Evolutionary conservation across 495 filamentous ascomycete species (phyloP), one percentile per base, ranked within the genome.

Genomic region (Neurospora sp.): DNA sequence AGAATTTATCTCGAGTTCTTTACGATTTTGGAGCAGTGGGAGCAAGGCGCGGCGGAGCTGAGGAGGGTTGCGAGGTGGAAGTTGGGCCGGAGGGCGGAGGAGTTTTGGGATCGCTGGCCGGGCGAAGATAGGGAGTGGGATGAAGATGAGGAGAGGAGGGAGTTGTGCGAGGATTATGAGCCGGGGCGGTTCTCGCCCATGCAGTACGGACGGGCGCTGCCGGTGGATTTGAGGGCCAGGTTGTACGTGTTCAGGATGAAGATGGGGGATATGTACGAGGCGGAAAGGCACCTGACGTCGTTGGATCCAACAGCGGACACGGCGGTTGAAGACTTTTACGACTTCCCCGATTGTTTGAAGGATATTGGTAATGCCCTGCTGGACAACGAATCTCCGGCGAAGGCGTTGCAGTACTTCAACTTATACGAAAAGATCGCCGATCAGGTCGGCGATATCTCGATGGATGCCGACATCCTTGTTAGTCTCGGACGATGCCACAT

Each of bases 71-170:
- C 91, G 37, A 86, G 96, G 69, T 97, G 94, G 94, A 83, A 97
- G 37, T 83, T 96, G 39, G 92, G 93, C 27, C 90, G 96, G 37
- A 83, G 85, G 40, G 83, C 86, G 18, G 96, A 98, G 77, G 78
- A 72, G 14, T 93, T 89, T 77, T 99, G 96, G 96, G 92, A 97
- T 71, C 78, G 86, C n/a, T 86, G 89, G 75, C 79, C 86, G 9
- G 85, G 88, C 8, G 94, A 98, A 78, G 96, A 99, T 81, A 88
- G 94, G 72, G 96, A 99, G 84, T 99, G 93, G 92, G 96, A 99
- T 78, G 75, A 87, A 4, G 87, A 89, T 38, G 89, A 94, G 82
- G 85, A 86, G 3, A 90, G 92, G 39, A 87, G 94, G 46, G 84
- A 89, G 46, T 84, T 83, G 42, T 85, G 89, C 39, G 83, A 88